Evolutionary conservation across 768 basidiomycete species (phyloP).

Genomic region (Boletus reticulatus): DNA sequence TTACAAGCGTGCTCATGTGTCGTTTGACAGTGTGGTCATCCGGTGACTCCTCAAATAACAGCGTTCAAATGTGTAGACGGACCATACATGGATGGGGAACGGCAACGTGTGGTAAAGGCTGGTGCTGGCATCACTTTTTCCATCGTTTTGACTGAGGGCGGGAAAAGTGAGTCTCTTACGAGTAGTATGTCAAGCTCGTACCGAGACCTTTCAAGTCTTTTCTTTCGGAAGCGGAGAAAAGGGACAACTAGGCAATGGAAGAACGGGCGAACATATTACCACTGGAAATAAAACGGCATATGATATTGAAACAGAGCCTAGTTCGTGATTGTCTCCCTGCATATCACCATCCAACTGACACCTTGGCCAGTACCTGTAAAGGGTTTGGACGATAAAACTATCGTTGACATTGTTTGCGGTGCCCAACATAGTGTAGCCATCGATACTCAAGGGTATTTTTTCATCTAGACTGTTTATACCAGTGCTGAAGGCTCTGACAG

Average conservation of each 20-base stretch:
- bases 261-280: conserved; percentile 88
- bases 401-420: conserved; percentile 81
- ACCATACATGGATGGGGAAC: conserved; percentile 54
- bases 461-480: neutral
- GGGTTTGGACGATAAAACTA: conserved; percentile 73
- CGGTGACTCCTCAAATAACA: conserved; percentile 60
- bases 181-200: neutral
- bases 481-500: conserved; percentile 36
- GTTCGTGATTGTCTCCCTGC: conserved; percentile 38
- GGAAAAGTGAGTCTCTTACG: conserved; percentile 53
- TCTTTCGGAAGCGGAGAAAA: conserved; percentile 90
- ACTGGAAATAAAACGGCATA: conserved; percentile 82
- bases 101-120: conserved; percentile 67
- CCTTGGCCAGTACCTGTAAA: conserved; percentile 60
- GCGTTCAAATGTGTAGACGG: conserved; percentile 63
- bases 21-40: conserved; percentile 63
- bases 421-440: conserved; percentile 86
- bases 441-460: conserved; percentile 65
- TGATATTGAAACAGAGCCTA: conserved; percentile 71
- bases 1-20: neutral
- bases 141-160: conserved; percentile 76
- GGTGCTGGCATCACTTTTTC: conserved; percentile 86
- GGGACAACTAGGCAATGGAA: conserved; percentile 91
- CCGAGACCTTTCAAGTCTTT: conserved; percentile 54
- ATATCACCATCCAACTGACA: conserved; percentile 3